Percentiles rank a stretch among this genome's conserved stretches.
Evolutionary conservation across 2,329 filamentous ascomycete genomes (phyloP).

Genomic region (Apiospora arundinis): DNA sequence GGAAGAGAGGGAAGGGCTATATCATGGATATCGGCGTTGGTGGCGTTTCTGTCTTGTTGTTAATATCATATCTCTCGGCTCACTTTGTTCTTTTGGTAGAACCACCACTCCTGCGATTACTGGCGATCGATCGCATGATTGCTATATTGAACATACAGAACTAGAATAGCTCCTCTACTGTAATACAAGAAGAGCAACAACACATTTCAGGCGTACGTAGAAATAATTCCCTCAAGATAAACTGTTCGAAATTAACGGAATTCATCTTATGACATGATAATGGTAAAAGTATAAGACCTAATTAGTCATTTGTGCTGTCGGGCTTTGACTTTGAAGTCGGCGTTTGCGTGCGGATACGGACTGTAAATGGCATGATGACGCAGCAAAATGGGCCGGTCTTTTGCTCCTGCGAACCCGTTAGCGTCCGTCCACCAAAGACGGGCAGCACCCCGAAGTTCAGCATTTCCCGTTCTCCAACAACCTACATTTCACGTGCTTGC

Average conservation of each 20-base stretch:
- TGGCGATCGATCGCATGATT: background rate
- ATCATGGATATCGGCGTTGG: conserved; percentile 6
- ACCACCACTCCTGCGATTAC: background rate
- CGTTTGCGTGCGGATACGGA: conserved; percentile 7
- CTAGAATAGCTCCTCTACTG: background rate
- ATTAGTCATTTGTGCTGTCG: background rate
- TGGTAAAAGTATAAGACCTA: too few relatives aligned
- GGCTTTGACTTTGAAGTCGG: background rate
- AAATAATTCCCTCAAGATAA: too few relatives aligned
- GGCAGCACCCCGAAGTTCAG: background rate
- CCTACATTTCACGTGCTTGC: background rate
- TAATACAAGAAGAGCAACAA: background rate
- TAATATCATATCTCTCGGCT: background rate
- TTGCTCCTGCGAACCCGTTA: background rate
- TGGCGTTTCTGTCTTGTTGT: background rate
- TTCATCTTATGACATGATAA: too few relatives aligned
- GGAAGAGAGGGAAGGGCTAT: background rate
- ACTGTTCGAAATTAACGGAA: too few relatives aligned
- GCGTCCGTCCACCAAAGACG: conserved; percentile 1
- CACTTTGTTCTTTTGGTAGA: background rate
- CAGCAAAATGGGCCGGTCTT: conserved; percentile 8
- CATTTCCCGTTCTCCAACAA: background rate
- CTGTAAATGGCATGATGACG: conserved; percentile 9
- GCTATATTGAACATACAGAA: background rate
- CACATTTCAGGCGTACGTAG: too few relatives aligned